These are phyloP conservation scores for Dendrobium huoshanense DNA, from an alignment of 106 monocot species.

Conservation along the genomic window DNA sequence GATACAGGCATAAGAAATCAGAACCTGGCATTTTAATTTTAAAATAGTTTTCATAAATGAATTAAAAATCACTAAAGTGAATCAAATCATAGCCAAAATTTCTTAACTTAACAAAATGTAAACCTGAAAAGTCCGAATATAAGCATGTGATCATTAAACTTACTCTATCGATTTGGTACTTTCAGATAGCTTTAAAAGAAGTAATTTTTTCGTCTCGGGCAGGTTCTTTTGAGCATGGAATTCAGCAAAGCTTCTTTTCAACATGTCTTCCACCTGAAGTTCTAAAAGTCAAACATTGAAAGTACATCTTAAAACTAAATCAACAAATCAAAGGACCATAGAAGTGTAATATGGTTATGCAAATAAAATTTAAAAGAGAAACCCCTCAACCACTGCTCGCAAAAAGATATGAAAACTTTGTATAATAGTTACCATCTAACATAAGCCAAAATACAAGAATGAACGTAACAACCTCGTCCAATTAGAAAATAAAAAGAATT, in stretches of 20 bases:
- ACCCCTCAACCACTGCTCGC: background rate
- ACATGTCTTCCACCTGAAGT: slow-evolving; percentile 90
- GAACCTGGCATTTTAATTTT: background rate
- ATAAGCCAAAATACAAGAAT: background rate
- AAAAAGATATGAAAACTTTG: background rate
- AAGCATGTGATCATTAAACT: slow-evolving; percentile 8
- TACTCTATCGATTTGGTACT: slow-evolving; percentile 64
- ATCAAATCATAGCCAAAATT: background rate
- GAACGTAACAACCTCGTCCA: background rate
- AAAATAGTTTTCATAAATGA: background rate
- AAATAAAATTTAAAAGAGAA: background rate
- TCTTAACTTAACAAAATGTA: background rate
- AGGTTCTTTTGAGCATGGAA: slow-evolving; percentile 92
- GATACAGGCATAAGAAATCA: background rate
- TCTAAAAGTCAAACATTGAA: background rate
- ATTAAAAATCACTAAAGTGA: background rate
- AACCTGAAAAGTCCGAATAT: background rate
- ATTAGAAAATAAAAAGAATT: too few relatives aligned
- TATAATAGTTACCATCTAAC: background rate
- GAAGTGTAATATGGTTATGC: background rate
- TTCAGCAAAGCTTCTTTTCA: slow-evolving; percentile 98
- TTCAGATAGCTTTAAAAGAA: slow-evolving; percentile 59
- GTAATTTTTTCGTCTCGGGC: slow-evolving; percentile 68
- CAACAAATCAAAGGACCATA: background rate
- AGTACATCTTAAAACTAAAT: background rate